Conservation (phyloP, 257 asterid genomes). For the Nemophila menziesii region DNA sequence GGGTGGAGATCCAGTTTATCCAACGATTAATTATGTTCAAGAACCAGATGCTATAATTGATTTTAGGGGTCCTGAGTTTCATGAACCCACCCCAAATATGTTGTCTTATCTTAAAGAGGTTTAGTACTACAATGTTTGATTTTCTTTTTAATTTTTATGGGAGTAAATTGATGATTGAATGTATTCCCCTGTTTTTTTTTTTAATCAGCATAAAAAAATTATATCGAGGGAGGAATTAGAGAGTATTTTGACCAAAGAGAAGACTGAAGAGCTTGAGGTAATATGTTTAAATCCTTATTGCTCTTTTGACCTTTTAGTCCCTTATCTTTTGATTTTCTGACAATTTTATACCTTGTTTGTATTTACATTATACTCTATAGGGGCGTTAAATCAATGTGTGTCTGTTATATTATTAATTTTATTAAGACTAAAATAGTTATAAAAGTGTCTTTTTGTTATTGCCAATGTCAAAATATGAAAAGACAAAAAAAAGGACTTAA, state of each 20-base stretch:
- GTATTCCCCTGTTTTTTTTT: neutral
- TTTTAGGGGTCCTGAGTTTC: constrained; percentile 93
- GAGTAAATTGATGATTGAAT: too few relatives aligned
- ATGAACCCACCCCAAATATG: constrained; percentile 96
- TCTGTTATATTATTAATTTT: too few relatives aligned
- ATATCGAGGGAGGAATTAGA: constrained; percentile 73
- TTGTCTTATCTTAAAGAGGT: constrained; percentile 91
- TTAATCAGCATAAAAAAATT: constrained; percentile 62
- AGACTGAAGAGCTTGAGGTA: constrained; percentile 76
- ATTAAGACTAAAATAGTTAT: too few relatives aligned
- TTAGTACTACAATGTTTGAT: constrained; percentile 2
- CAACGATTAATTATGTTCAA: constrained; percentile 89
- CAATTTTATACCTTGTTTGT: constrained; percentile 3
- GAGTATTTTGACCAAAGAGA: constrained; percentile 48
- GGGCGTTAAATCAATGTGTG: too few relatives aligned
- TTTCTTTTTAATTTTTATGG: too few relatives aligned
- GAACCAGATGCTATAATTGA: constrained; percentile 91
- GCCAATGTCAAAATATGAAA: too few relatives aligned
- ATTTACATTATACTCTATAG: too few relatives aligned
- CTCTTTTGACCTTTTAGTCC: neutral
- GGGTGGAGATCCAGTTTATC: constrained; percentile 99
- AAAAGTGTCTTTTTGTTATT: too few relatives aligned
- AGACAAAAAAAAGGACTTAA: too few relatives aligned
- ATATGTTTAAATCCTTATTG: constrained; percentile 4
- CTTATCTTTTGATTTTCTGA: constrained; percentile 1